Conservation (phyloP, 345 rosid species). For the Populus euphratica region DNA sequence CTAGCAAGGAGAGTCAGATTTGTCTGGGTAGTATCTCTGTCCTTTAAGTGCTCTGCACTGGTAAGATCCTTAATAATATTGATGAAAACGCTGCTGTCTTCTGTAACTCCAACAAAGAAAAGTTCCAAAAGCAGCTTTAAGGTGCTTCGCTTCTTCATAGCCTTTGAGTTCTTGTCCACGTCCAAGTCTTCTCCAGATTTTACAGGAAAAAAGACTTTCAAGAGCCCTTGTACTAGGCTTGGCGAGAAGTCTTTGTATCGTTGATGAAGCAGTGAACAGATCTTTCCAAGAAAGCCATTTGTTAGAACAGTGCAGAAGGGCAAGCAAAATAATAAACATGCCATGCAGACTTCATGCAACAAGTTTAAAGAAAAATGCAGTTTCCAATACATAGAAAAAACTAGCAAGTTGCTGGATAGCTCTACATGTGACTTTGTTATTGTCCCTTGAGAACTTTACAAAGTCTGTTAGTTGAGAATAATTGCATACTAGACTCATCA, state of each 20-base stretch:
- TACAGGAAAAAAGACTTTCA: slow-evolving; percentile 89
- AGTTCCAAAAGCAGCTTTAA: slow-evolving; percentile 90
- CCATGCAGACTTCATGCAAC: not conserved
- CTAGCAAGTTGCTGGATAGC: not conserved
- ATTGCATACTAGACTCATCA: not conserved
- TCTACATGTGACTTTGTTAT: not conserved
- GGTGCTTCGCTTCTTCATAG: slow-evolving; percentile 95
- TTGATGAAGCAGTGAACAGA: slow-evolving; percentile 97
- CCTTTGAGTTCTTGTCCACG: slow-evolving; percentile 74
- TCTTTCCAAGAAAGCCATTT: slow-evolving; percentile 42
- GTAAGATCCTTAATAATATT: slow-evolving; percentile 86
- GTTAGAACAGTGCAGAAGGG: slow-evolving; percentile 14
- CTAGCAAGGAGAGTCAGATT: slow-evolving; percentile 90
- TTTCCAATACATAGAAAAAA: not conserved
- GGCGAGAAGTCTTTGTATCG: slow-evolving; percentile 94
- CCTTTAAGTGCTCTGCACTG: slow-evolving; percentile 74
- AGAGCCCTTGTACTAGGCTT: slow-evolving; percentile 74
- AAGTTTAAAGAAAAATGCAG: not conserved
- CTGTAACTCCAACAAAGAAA: slow-evolving; percentile 87
- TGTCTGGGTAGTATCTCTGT: slow-evolving; percentile 84
- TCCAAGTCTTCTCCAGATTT: slow-evolving; percentile 87
- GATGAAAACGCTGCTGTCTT: slow-evolving; percentile 69
- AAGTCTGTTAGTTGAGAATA: not conserved
- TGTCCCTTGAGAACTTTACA: not conserved
- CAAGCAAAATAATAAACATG: not conserved